Conservation (phyloP, 345 rosid genomes). For the Populus simonii region DNA sequence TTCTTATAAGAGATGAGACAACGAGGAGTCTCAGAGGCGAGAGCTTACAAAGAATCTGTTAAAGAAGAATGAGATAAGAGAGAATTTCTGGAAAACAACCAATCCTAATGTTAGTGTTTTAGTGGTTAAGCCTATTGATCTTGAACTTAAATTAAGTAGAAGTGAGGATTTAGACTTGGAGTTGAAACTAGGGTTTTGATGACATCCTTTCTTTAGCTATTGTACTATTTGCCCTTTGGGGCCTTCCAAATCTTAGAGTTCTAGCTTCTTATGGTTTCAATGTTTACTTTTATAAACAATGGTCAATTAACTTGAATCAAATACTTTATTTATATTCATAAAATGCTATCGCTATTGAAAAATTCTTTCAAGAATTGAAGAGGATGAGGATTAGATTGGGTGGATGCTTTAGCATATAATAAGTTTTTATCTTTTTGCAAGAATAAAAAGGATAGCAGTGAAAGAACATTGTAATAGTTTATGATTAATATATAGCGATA, state of each 20-base stretch:
- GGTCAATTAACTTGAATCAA: no score
- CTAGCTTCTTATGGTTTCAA: background rate
- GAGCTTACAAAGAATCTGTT: background rate
- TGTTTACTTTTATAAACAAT: background rate
- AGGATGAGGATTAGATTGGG: no score
- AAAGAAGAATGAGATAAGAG: background rate
- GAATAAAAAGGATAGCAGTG: no score
- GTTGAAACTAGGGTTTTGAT: conserved; percentile 14
- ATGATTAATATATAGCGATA: no score
- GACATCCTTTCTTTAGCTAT: background rate
- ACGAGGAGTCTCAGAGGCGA: background rate
- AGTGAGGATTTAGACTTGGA: conserved; percentile 6
- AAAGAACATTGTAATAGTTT: no score
- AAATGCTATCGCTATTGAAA: no score
- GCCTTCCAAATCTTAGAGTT: background rate
- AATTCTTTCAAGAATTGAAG: no score
- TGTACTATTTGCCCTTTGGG: no score
- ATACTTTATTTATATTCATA: no score
- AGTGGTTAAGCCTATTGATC: background rate
- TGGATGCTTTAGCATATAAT: no score
- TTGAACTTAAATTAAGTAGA: conserved; percentile 10
- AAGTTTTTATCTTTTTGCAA: no score
- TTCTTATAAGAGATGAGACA: background rate
- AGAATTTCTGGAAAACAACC: background rate
- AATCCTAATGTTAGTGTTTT: background rate